These are phyloP conservation scores for Stylosanthes scabra DNA, from an alignment of 331 rosid species.

Conservation along the genomic window DNA sequence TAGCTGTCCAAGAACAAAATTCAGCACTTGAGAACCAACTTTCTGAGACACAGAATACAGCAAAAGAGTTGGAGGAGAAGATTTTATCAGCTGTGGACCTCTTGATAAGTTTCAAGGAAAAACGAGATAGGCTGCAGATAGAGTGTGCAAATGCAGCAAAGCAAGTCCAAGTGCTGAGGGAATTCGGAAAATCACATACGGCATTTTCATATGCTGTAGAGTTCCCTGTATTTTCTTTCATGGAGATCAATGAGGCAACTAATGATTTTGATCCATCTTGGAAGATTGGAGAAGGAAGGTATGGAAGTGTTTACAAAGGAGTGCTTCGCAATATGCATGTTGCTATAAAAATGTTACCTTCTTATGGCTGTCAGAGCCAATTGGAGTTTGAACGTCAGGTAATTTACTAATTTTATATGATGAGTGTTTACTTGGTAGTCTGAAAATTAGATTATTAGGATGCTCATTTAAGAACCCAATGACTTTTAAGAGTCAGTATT, in stretches of 20 bases:
- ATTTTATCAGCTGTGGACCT: conserved; percentile 75
- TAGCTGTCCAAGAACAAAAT: conserved; percentile 56
- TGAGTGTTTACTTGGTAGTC: conserved; percentile 1
- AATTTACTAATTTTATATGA: conserved; percentile 57
- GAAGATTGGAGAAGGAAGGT: no score
- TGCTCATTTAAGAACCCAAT: background rate
- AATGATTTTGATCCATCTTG: conserved; percentile 85
- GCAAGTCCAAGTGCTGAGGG: conserved; percentile 59
- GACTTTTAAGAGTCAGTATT: conserved; percentile 16
- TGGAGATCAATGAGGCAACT: conserved; percentile 90
- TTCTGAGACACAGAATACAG: conserved; percentile 53
- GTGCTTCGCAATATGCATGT: no score
- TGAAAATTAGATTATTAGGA: conserved; percentile 25
- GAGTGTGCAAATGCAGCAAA: conserved; percentile 63
- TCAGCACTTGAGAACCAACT: conserved; percentile 54
- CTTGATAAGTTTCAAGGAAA: conserved; percentile 79
- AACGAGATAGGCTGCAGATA: conserved; percentile 64
- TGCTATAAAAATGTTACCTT: no score
- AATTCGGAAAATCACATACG: conserved; percentile 46
- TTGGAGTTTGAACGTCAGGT: conserved; percentile 75
- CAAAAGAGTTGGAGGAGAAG: conserved; percentile 81
- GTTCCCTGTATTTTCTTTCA: conserved; percentile 81
- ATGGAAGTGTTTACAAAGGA: no score
- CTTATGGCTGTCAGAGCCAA: conserved; percentile 63
- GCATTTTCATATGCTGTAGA: conserved; percentile 48